Base-by-base conservation (phyloP, 768 basidiomycete species). In the Naganishia friedmannii region DNA sequence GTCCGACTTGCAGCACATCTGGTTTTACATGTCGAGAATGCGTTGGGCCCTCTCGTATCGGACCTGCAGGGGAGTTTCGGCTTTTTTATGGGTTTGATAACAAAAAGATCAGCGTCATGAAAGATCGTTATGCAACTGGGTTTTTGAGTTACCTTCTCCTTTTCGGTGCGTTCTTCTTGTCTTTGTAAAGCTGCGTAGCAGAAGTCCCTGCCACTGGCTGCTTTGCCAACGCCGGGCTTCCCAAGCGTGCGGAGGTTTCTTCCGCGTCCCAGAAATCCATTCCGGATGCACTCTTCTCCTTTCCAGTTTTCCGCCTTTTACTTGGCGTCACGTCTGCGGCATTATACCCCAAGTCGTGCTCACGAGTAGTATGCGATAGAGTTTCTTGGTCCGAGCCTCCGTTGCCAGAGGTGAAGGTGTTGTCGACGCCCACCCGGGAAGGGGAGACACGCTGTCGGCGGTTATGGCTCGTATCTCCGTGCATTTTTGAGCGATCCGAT, bases 301-400 rank as follows among this genome's bases (percentile, higher is more conserved):
- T 67, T 19, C 68, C 60, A n/a, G 60, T 2, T 28, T 63, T 72
- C 58, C 69, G 69, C 53, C 71, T 73, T 45, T 63, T 63, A 23
- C 66, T 56, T 17, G 65, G 66, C 26, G 71, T 68, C 39, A 45
- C 60, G 13, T 63, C 54, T 23, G 34, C 67, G 3, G 45, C 28
- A n/a, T 13, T 42, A 45, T 45, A 26, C 10, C 21, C 23, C n/a
- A 23, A 23, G 42, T 17, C 60, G 42, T 26, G n/a, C 39, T 17
- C 60, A 42, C n/a, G 23, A 26, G 37, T 46, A 42, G 26, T 5
- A 2, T 39, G 23, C 1, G 7, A 37, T 6, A 34, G 3, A 1
- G 31, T 58, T 23, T 63, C 60, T 42, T 45, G 39, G 19, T 45
- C 60, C 1, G 60, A 46, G 15, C 39, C 60, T 26, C 31, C 60